Base-by-base conservation (phyloP, 495 filamentous ascomycete species). In the Pseudomonodictys pantanalensis region DNA sequence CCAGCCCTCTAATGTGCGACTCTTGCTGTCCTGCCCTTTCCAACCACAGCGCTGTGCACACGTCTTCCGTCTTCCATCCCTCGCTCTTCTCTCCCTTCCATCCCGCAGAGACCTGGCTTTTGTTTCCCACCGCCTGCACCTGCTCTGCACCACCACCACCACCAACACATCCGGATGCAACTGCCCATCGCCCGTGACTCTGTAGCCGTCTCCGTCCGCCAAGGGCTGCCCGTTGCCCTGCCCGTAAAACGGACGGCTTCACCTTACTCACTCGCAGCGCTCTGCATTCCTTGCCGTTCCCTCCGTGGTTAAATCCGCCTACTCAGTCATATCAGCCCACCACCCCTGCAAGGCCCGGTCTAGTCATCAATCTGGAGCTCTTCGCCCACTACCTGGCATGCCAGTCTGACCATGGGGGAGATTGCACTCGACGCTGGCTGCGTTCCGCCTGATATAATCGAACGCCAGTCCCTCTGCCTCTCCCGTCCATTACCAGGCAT, bases 381-480 rank as follows among this genome's bases (percentile, higher is more conserved):
- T n/a, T n/a, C n/a, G n/a, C n/a, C n/a, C n/a, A n/a, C n/a, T n/a
- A n/a, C n/a, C n/a, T n/a, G 30, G 42, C 38, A 45, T 50, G 49
- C 48, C 41, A 11, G 5, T 1, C 44, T 49, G 48, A 43, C 26
- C 5, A 55, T 56, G 58, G 51, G 45, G 51, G 52, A 56, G 1
- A 23, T 39, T 51, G n/a, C 23, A 24, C 15, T 45, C 32, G 45
- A 43, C 26, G 51, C 58, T 12, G 51, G 54, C 48, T 52, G 15
- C 42, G 58, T 54, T 12, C 62, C 62, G 24, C 66, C 62, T 1
- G 66, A 68, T 51, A 62, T 68, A 55, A 52, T 65, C 35, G 65
- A 66, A 39, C 61, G 68, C n/a, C 20, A 63, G 24, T 55, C 68
- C 6, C 53, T 72, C 17, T 70, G 67, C 52, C 39, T 70, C 26